Percentiles rank a stretch among this genome's conserved stretches.
Evolutionary conservation across 306 rosid species (phyloP).

Genomic region (Carpinus viminea): DNA sequence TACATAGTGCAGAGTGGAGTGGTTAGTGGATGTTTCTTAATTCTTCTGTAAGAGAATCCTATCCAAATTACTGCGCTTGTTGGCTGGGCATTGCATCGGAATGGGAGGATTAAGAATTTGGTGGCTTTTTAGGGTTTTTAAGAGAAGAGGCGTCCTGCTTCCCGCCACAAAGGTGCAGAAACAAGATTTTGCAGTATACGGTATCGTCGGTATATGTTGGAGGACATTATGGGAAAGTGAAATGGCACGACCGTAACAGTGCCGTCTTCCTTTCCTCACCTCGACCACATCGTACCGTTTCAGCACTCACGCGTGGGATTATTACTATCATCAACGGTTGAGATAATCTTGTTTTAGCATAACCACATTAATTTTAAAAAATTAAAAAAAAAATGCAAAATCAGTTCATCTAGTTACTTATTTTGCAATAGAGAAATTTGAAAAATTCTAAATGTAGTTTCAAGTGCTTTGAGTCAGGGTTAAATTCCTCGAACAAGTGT

Average conservation of each 20-base stretch:
- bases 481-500: too few relatives aligned
- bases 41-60: not conserved
- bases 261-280: too few relatives aligned
- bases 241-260: not conserved
- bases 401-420: too few relatives aligned
- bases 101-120: not conserved
- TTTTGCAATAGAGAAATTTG: too few relatives aligned
- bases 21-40: not conserved
- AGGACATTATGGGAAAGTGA: not conserved
- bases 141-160: not conserved
- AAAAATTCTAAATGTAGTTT: too few relatives aligned
- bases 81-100: not conserved
- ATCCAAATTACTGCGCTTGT: not conserved
- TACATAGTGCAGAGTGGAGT: constrained; percentile 37
- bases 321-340: too few relatives aligned
- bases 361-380: too few relatives aligned
- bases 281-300: too few relatives aligned
- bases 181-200: not conserved
- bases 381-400: too few relatives aligned
- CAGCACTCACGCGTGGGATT: too few relatives aligned
- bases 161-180: constrained; percentile 28
- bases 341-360: too few relatives aligned
- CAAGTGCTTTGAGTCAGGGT: too few relatives aligned
- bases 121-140: not conserved
- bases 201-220: not conserved